Conservation (phyloP, 192 early-diverging fungal species). For the Linnemannia hyalina region DNA sequence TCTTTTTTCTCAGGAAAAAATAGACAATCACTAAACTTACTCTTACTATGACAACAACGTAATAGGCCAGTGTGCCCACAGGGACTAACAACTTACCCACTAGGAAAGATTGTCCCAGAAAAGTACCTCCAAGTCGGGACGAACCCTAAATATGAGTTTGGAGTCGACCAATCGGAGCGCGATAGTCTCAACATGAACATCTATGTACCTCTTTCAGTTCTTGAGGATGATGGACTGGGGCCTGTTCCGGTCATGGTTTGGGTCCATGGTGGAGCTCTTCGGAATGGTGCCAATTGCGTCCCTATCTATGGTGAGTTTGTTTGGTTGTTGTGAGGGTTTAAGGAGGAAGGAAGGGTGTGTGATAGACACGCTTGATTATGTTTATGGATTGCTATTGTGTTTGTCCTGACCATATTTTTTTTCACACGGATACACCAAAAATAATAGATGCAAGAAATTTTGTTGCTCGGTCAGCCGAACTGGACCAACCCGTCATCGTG, state of each 20-base stretch:
- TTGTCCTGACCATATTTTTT: background rate
- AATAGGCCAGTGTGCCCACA: background rate
- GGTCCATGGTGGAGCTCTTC: conserved; percentile 32
- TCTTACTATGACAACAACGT: too few relatives aligned
- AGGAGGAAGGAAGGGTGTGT: background rate
- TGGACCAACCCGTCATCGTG: conserved; percentile 52
- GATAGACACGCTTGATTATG: too few relatives aligned
- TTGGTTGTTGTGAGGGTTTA: background rate
- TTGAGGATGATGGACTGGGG: background rate
- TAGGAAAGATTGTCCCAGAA: background rate
- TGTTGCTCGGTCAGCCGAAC: conserved; percentile 25
- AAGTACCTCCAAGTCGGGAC: background rate
- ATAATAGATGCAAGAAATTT: conserved; percentile 31
- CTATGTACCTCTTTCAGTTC: conserved; percentile 16
- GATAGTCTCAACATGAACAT: conserved; percentile 37
- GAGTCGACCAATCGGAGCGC: conserved; percentile 21
- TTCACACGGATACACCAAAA: background rate
- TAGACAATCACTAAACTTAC: background rate
- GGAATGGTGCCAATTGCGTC: conserved; percentile 30
- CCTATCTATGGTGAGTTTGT: conserved; percentile 24
- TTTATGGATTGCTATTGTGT: too few relatives aligned
- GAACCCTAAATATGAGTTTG: conserved; percentile 18
- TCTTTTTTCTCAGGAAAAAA: too few relatives aligned
- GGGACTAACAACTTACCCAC: background rate
- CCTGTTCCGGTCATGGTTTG: conserved; percentile 34